Evolutionary conservation across 257 asterid genomes (phyloP), one percentile per base, ranked within the genome.

Genomic region (Echites panduratus): DNA sequence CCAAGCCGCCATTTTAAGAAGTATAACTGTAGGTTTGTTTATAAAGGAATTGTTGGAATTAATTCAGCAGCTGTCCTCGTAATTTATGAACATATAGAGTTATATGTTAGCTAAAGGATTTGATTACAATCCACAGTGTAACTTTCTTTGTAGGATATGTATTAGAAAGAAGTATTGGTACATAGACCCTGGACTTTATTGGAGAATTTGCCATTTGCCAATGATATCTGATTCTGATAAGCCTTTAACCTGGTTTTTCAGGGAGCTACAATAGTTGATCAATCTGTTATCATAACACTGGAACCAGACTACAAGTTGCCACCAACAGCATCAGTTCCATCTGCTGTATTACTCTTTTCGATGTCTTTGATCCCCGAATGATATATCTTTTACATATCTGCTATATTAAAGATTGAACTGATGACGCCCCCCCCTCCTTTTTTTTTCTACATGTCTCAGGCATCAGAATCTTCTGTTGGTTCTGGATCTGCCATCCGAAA

Each of bases 401-500:
- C 56, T 16, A 12, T 41, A 41, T 5, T 41, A 41, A 61, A 47
- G 48, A 58, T 4, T 5, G 45, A 48, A 68, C 41, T 57, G 52
- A 35, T n/a, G n/a, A n/a, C n/a, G n/a, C n/a, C 38, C 38, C 38
- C 38, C 38, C 38, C 3, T 32, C 38, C 47, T 14, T 24, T 35
- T 16, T 7, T 38, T 29, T 11, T 16, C 19, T 6, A 5, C 40
- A 9, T 50, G 2, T 11, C 17, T 63, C 24, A 63, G 68, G 47
- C 47, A 35, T 63, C 47, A 27, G 50, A n/a, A 38, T 44, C 43
- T 49, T 10, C 70, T 9, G 38, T 48, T 49, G 82, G 76, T 43
- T 63, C 74, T 54, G 81, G 68, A 70, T 81, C 83, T 35, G 84
- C 79, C 26, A 49, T 84, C 48, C 88, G 70, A 57, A 84, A 79